Percentiles rank a stretch among this genome's conserved stretches.
phyloP scores from a whole-genome alignment of 495 filamentous ascomycete genomes.

The Penicillium argentinense region DNA sequence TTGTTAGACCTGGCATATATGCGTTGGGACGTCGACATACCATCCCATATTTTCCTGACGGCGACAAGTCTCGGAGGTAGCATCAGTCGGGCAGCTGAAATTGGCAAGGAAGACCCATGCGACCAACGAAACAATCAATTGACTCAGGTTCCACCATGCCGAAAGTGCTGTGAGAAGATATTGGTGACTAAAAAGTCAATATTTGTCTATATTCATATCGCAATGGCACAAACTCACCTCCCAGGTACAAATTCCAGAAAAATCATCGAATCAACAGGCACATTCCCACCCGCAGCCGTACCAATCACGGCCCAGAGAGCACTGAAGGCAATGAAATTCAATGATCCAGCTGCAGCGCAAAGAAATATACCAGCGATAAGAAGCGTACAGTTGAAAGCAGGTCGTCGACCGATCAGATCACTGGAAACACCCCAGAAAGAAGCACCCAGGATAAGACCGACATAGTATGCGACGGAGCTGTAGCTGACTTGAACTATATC shows the following conservation, averaged over 20 bases:
- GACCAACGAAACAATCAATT: conserved; percentile 32
- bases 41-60: conserved; percentile 36
- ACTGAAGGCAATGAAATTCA: conserved; percentile 34
- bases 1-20: neutral
- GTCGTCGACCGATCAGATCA: conserved; percentile 32
- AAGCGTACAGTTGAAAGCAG: conserved; percentile 32
- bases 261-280: conserved; percentile 35
- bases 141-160: conserved; percentile 37
- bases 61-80: conserved; percentile 25
- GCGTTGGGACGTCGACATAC: conserved; percentile 7
- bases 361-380: conserved; percentile 31
- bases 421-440: conserved; percentile 36
- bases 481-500: conserved; percentile 31
- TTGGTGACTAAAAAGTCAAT: conserved; percentile 24
- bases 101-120: conserved; percentile 37
- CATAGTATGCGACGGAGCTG: conserved; percentile 38
- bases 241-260: conserved; percentile 32
- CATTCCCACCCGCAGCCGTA: conserved; percentile 35
- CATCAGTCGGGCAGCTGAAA: conserved; percentile 30
- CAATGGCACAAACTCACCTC: conserved; percentile 7
- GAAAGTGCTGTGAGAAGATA: conserved; percentile 32
- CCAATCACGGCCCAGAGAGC: conserved; percentile 36
- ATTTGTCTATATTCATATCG: too few relatives aligned
- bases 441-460: conserved; percentile 35
- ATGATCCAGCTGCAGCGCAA: conserved; percentile 27